These are phyloP conservation scores for Phylloporus sp. DNA, from an alignment of 768 basidiomycete genomes.

Conservation along the genomic window DNA sequence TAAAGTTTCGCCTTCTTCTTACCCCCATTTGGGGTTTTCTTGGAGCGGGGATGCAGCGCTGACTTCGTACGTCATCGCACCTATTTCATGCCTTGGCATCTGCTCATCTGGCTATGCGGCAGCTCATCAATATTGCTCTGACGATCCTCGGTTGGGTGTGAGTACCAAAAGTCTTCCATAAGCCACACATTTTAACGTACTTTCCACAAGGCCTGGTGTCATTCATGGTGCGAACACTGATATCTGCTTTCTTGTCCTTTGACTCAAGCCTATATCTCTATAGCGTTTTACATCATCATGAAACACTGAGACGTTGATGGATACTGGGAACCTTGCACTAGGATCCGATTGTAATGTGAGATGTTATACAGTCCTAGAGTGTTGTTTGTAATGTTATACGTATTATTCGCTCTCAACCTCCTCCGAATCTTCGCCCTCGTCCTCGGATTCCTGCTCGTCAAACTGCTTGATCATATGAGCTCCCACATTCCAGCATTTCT, in stretches of 20 bases:
- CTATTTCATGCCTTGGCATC: neutral
- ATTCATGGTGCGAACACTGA: slow-evolving; percentile 50
- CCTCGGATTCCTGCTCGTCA: slow-evolving; percentile 67
- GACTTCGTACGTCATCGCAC: slow-evolving; percentile 56
- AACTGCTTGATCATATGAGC: slow-evolving; percentile 78
- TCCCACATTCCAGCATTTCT: slow-evolving; percentile 68
- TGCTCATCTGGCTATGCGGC: neutral
- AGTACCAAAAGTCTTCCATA: slow-evolving; percentile 27
- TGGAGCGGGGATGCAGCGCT: slow-evolving; percentile 78
- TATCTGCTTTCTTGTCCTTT: neutral
- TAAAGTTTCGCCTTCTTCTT: slow-evolving; percentile 63
- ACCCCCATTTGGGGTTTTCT: slow-evolving; percentile 83
- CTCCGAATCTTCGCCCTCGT: slow-evolving; percentile 19
- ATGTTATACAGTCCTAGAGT: neutral
- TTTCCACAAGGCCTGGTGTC: slow-evolving; percentile 60
- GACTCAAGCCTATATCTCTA: slow-evolving; percentile 13
- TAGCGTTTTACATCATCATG: slow-evolving; percentile 78
- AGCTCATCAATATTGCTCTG: slow-evolving; percentile 71
- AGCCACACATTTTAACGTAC: slow-evolving; percentile 7
- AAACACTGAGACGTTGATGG: slow-evolving; percentile 47
- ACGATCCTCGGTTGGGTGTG: slow-evolving; percentile 80
- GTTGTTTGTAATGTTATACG: slow-evolving; percentile 10
- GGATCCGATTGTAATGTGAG: neutral
- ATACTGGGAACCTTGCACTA: too few relatives aligned
- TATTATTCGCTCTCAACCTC: slow-evolving; percentile 14